Percentiles rank a stretch among this genome's conserved stretches.
These are phyloP conservation scores for Zizania palustris DNA, from an alignment of 202 grass and related monocot species.

Conservation along the genomic window DNA sequence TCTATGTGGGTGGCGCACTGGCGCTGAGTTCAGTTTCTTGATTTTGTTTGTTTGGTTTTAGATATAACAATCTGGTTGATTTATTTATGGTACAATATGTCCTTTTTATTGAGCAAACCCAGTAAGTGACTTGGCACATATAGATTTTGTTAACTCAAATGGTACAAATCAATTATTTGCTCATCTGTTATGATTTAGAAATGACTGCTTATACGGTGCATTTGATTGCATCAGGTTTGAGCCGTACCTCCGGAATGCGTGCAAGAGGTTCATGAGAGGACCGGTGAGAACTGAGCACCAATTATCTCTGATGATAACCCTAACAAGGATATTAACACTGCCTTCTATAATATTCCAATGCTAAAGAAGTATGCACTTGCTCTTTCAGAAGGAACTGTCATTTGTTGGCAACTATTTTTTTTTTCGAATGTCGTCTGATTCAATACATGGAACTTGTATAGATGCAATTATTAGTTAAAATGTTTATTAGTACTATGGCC, in stretches of 20 bases:
- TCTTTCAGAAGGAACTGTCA: constrained; percentile 9
- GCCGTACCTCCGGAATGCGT: constrained; percentile 80
- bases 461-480: not conserved
- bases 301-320: constrained; percentile 89
- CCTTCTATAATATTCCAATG: constrained; percentile 87
- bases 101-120: not conserved
- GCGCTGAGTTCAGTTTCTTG: not conserved
- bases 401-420: not conserved
- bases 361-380: constrained; percentile 58
- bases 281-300: constrained; percentile 63
- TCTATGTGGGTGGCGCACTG: too few relatives aligned
- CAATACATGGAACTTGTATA: not conserved
- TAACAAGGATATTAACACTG: constrained; percentile 87
- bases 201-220: not conserved
- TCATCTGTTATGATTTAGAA: not conserved
- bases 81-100: not conserved
- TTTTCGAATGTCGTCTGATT: not conserved
- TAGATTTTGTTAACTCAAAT: not conserved
- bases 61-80: not conserved
- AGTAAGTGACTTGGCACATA: not conserved
- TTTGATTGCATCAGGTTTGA: constrained; percentile 65
- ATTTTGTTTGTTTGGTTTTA: constrained; percentile 1
- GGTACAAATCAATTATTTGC: not conserved
- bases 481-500: not conserved
- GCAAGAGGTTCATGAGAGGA: constrained; percentile 84